phyloP scores from a whole-genome alignment of 2,329 filamentous ascomycete genomes.

The Fusarium sp. region DNA sequence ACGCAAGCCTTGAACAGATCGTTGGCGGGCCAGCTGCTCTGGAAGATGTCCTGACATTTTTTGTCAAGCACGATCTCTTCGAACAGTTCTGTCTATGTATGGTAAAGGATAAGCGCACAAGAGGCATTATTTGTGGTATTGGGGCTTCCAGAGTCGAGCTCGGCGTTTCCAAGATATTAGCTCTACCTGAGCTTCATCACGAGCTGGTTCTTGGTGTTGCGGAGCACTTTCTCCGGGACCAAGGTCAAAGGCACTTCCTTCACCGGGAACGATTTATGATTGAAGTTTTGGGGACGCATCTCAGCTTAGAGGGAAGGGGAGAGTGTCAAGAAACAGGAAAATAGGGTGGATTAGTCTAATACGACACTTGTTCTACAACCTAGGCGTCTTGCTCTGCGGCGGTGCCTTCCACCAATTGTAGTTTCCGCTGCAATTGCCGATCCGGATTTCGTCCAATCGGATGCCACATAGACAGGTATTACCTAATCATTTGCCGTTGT shows the following conservation, averaged over 20 bases:
- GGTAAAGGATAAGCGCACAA: conserved; percentile 2
- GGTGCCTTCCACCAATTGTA: background rate
- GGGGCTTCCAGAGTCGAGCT: background rate
- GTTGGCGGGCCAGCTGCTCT: conserved; percentile 8
- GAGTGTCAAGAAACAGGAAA: background rate
- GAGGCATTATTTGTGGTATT: background rate
- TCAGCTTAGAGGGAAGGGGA: conserved; percentile 1
- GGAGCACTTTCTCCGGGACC: conserved; percentile 11
- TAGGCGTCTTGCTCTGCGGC: too few relatives aligned
- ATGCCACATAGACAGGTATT: rapidly evolving
- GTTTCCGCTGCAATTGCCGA: background rate
- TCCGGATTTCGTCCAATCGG: conserved; percentile 27
- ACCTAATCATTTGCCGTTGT: background rate
- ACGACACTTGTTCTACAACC: too few relatives aligned
- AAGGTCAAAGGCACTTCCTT: conserved; percentile 23
- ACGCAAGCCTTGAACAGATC: conserved; percentile 6
- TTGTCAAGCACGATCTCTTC: conserved; percentile 38
- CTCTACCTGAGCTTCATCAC: conserved; percentile 17
- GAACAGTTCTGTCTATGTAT: conserved; percentile 33
- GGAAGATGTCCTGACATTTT: conserved; percentile 11
- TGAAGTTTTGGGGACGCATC: conserved; percentile 32
- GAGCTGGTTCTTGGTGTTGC: conserved; percentile 16
- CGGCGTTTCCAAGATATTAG: background rate
- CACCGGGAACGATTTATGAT: conserved; percentile 39
- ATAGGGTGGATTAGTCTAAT: background rate